Evolutionary conservation across 2,329 filamentous ascomycete species (phyloP).

Genomic region (Xylaria sp.): DNA sequence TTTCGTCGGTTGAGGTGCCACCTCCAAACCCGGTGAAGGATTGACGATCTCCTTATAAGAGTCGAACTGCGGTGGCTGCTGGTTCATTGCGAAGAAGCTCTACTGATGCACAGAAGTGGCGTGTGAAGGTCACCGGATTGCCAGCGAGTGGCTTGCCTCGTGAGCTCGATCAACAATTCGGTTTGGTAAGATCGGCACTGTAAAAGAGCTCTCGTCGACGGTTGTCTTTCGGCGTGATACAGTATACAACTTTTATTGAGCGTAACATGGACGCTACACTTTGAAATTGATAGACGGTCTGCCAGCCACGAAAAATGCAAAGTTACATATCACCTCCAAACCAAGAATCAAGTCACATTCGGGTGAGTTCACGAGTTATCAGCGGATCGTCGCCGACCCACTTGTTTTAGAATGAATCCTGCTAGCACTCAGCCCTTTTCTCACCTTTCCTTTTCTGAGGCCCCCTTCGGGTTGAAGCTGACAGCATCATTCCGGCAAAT

Average conservation of each 20-base stretch:
- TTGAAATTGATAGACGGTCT: not conserved
- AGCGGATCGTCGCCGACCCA: not conserved
- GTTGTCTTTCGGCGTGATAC: not conserved
- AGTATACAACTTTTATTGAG: not conserved
- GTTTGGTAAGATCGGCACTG: not conserved
- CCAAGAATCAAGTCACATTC: not conserved
- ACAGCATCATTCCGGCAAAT: not conserved
- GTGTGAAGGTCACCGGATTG: not conserved
- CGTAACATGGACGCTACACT: not conserved
- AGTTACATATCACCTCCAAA: not conserved
- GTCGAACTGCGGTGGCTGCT: conserved; percentile 1
- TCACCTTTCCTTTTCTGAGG: not conserved
- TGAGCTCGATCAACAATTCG: not conserved
- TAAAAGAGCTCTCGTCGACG: not conserved
- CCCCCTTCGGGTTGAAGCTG: not conserved
- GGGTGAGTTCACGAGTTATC: not conserved
- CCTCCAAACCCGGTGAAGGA: conserved; percentile 12
- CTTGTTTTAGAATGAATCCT: conserved; percentile 5
- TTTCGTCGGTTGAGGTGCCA: conserved; percentile 8
- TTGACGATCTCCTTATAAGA: conserved; percentile 18
- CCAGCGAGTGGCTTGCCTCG: not conserved
- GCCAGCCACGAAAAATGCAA: not conserved
- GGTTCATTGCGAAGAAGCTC: not conserved
- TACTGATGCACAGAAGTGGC: not conserved
- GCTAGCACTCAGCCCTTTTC: not conserved